phyloP scores from a whole-genome alignment of 1,284 basidiomycete genomes.

The Gymnopus androsaceus region DNA sequence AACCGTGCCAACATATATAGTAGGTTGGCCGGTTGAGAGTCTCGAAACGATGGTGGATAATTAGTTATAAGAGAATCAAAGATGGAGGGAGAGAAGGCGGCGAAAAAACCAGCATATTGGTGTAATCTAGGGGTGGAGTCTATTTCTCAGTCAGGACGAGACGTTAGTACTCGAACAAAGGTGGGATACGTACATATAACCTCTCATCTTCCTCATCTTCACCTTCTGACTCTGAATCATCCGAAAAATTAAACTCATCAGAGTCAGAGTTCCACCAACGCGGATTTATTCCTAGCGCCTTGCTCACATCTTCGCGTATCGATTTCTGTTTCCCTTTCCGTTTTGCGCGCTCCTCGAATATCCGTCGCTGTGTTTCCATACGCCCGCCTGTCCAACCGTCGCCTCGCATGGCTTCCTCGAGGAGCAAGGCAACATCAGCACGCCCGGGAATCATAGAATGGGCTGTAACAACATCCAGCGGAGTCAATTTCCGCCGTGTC shows the following conservation, averaged over 20 bases:
- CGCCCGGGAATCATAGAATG: slow-evolving; percentile 78
- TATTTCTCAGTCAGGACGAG: slow-evolving; percentile 29
- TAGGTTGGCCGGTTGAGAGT: slow-evolving; percentile 80
- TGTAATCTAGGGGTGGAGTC: slow-evolving; percentile 74
- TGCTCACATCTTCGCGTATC: slow-evolving; percentile 56
- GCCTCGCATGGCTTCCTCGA: slow-evolving; percentile 81
- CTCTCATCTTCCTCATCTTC: slow-evolving; percentile 54
- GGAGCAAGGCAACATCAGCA: slow-evolving; percentile 75
- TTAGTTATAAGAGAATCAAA: slow-evolving; percentile 81
- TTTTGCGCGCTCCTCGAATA: slow-evolving; percentile 58
- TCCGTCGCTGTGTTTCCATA: slow-evolving; percentile 62
- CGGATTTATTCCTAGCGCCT: slow-evolving; percentile 53
- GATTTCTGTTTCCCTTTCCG: slow-evolving; percentile 53
- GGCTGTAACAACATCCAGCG: slow-evolving; percentile 84
- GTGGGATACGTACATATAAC: slow-evolving; percentile 50
- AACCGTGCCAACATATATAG: slow-evolving; percentile 87
- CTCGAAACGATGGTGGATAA: slow-evolving; percentile 63
- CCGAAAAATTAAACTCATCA: slow-evolving; percentile 17
- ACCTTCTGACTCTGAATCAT: slow-evolving; percentile 40
- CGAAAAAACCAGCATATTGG: slow-evolving; percentile 90
- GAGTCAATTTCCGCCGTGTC: slow-evolving; percentile 77
- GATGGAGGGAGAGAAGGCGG: slow-evolving; percentile 73
- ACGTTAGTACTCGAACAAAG: not conserved
- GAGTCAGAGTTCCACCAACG: slow-evolving; percentile 65
- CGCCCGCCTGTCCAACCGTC: slow-evolving; percentile 72